phyloP scores from a whole-genome alignment of 106 monocot species.

The Amphibolis antarctica region DNA sequence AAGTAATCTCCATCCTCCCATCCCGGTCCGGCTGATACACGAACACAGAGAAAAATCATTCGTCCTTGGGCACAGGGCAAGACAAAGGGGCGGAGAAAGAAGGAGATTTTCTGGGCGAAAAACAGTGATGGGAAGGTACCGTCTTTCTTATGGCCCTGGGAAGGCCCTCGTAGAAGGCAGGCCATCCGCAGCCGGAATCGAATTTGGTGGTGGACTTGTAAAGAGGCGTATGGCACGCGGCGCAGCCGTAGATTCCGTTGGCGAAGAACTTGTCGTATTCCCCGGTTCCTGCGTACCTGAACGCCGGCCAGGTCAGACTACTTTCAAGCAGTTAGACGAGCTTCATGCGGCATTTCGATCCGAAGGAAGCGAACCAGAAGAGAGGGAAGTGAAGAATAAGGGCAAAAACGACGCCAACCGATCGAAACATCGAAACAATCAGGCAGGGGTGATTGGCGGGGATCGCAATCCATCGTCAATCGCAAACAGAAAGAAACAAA shows the following conservation, averaged over 20 bases:
- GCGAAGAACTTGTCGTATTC: conserved; percentile 66
- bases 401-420: no score
- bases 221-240: conserved; percentile 63
- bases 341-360: no score
- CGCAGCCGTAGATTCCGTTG: conserved; percentile 59
- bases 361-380: no score
- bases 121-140: conserved; percentile 15
- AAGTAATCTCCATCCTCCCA: conserved; percentile 81
- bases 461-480: no score
- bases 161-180: conserved; percentile 80
- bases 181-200: conserved; percentile 83
- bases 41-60: background rate
- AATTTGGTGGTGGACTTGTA: conserved; percentile 81
- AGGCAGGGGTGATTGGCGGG: no score
- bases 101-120: background rate
- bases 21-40: conserved; percentile 88
- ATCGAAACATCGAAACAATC: no score
- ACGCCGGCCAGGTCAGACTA: background rate
- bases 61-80: no score
- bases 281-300: conserved; percentile 60
- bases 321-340: background rate
- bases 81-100: background rate
- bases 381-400: no score
- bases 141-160: conserved; percentile 73
- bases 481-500: background rate